Conservation (phyloP, 1,284 basidiomycete species). For the Paramarasmius palmivorus region DNA sequence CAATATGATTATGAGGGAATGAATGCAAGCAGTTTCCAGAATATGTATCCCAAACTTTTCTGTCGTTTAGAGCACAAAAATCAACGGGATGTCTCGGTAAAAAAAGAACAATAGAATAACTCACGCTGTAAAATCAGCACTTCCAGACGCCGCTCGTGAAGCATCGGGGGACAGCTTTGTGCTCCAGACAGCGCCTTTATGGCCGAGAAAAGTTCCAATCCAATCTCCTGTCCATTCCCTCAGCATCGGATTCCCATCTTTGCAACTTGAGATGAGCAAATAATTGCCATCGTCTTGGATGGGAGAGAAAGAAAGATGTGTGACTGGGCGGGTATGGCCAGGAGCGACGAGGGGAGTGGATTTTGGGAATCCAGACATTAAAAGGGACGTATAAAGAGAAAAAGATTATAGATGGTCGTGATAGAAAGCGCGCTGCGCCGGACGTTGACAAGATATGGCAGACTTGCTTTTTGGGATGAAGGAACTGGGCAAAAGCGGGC, state of each 20-base stretch:
- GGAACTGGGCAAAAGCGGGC: not conserved
- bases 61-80: constrained; percentile 29
- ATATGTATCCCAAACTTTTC: constrained; percentile 98
- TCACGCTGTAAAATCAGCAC: constrained; percentile 97
- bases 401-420: constrained; percentile 33
- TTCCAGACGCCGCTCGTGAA: constrained; percentile 87
- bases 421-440: constrained; percentile 63
- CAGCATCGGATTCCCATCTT: constrained; percentile 96
- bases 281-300: constrained; percentile 83
- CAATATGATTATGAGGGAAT: constrained; percentile 97
- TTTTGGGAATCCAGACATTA: constrained; percentile 61
- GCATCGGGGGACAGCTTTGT: constrained; percentile 90
- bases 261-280: constrained; percentile 91
- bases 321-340: constrained; percentile 86
- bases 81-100: not conserved
- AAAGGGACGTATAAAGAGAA: constrained; percentile 25
- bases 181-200: constrained; percentile 99
- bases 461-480: constrained; percentile 1
- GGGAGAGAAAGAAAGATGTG: constrained; percentile 90
- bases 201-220: constrained; percentile 97
- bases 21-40: constrained; percentile 86
- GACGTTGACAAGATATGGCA: constrained; percentile 4
- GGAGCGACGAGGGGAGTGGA: constrained; percentile 77
- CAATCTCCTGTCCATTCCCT: constrained; percentile 98
- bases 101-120: constrained; percentile 30